Conservation (phyloP, 2,329 filamentous ascomycete genomes). For the Penicillium sp. region DNA sequence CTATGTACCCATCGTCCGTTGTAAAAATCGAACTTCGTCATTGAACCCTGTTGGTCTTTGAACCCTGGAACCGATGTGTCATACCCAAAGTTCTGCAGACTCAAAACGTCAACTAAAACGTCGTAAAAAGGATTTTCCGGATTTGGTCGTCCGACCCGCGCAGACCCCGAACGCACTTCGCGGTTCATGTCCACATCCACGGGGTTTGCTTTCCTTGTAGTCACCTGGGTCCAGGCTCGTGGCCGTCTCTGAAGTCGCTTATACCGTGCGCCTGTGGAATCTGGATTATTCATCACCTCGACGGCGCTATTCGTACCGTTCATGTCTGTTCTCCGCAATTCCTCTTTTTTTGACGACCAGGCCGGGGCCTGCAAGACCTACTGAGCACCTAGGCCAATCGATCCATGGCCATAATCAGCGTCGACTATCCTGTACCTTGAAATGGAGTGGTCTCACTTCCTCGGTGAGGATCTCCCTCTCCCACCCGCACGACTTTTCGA, state of each 20-base stretch:
- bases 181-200: background rate
- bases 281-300: background rate
- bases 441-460: slow-evolving; percentile 36
- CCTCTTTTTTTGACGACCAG: background rate
- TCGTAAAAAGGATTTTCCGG: slow-evolving; percentile 10
- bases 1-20: background rate
- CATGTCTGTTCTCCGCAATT: slow-evolving; percentile 1
- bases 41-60: background rate
- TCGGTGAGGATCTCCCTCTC: slow-evolving; percentile 46
- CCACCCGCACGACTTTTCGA: slow-evolving; percentile 66
- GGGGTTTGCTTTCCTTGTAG: background rate
- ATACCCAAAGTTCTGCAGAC: background rate
- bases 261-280: background rate
- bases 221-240: background rate
- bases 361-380: background rate
- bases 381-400: background rate
- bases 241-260: background rate
- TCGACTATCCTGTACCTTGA: slow-evolving; percentile 7
- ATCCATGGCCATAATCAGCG: slow-evolving; percentile 20
- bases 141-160: background rate
- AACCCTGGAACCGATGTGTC: background rate
- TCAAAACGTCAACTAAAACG: background rate
- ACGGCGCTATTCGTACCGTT: slow-evolving; percentile 12
- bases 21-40: background rate
- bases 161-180: background rate